Percentiles rank a stretch among this genome's conserved stretches.
phyloP scores from a whole-genome alignment of 2,329 filamentous ascomycete genomes.

The Penicillium expansum region DNA sequence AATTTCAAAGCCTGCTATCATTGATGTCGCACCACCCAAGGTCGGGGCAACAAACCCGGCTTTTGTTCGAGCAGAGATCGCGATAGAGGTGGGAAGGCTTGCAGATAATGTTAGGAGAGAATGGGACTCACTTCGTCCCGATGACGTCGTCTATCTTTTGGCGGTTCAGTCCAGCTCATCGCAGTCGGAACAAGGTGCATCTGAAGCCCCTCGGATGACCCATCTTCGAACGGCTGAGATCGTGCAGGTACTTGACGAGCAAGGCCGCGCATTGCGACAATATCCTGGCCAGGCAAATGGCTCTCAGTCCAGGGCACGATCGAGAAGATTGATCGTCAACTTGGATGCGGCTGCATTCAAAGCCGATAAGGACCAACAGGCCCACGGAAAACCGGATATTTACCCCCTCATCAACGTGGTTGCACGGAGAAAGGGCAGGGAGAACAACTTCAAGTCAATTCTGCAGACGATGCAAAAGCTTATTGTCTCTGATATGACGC shows the following conservation, averaged over 20 bases:
- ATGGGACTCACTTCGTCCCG: slow-evolving; percentile 83
- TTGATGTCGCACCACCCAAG: slow-evolving; percentile 77
- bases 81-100: slow-evolving; percentile 77
- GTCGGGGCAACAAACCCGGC: slow-evolving; percentile 84
- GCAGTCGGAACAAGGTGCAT: slow-evolving; percentile 23
- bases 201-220: slow-evolving; percentile 65
- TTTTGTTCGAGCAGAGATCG: slow-evolving; percentile 79
- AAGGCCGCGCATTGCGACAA: slow-evolving; percentile 70
- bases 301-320: slow-evolving; percentile 55
- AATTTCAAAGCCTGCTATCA: slow-evolving; percentile 78
- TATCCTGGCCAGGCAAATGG: slow-evolving; percentile 58
- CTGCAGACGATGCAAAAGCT: slow-evolving; percentile 87
- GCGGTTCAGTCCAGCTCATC: slow-evolving; percentile 62
- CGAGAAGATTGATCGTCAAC: slow-evolving; percentile 72
- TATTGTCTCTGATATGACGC: slow-evolving; percentile 76
- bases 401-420: slow-evolving; percentile 85
- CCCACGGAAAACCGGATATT: slow-evolving; percentile 69
- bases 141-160: slow-evolving; percentile 87
- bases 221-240: slow-evolving; percentile 80
- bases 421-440: slow-evolving; percentile 75
- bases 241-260: slow-evolving; percentile 80
- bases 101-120: slow-evolving; percentile 73
- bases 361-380: slow-evolving; percentile 65
- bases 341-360: slow-evolving; percentile 78
- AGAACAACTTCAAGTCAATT: slow-evolving; percentile 96